Percentiles rank a stretch among this genome's conserved stretches.
phyloP scores from a whole-genome alignment of 495 filamentous ascomycete species.

The Daldinia decipiens region DNA sequence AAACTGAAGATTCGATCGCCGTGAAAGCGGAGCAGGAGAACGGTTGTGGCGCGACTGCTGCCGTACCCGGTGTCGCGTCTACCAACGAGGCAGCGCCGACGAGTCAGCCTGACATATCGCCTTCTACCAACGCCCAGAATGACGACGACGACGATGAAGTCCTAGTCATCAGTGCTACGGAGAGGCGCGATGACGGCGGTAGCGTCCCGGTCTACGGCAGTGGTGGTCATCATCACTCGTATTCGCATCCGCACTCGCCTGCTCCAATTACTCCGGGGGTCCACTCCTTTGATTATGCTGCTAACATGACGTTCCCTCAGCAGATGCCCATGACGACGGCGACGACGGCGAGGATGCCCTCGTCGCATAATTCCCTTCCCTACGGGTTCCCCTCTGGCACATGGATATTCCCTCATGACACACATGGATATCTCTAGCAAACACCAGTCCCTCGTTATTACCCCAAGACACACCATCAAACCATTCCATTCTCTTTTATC shows the following conservation, averaged over 20 bases:
- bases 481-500: conserved; percentile 14
- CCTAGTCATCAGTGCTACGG: conserved; percentile 42
- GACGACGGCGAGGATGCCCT: conserved; percentile 5
- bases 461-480: not conserved
- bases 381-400: conserved; percentile 38
- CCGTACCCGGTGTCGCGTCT: conserved; percentile 12
- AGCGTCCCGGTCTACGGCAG: conserved; percentile 11
- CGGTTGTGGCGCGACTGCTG: conserved; percentile 17
- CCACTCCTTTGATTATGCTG: conserved; percentile 44
- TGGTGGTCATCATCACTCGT: conserved; percentile 37
- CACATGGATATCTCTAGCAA: conserved; percentile 44
- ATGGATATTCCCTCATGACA: conserved; percentile 43
- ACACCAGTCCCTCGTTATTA: not conserved
- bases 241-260: conserved; percentile 39
- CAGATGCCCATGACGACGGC: conserved; percentile 33
- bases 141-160: conserved; percentile 46
- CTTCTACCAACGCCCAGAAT: conserved; percentile 29
- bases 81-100: conserved; percentile 18
- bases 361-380: conserved; percentile 36
- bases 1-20: conserved; percentile 46
- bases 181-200: conserved; percentile 34
- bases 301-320: conserved; percentile 46
- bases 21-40: conserved; percentile 48
- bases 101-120: conserved; percentile 27
- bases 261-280: conserved; percentile 42